Evolutionary conservation across 495 filamentous ascomycete species (phyloP).

Genomic region (Xylaria castorea): DNA sequence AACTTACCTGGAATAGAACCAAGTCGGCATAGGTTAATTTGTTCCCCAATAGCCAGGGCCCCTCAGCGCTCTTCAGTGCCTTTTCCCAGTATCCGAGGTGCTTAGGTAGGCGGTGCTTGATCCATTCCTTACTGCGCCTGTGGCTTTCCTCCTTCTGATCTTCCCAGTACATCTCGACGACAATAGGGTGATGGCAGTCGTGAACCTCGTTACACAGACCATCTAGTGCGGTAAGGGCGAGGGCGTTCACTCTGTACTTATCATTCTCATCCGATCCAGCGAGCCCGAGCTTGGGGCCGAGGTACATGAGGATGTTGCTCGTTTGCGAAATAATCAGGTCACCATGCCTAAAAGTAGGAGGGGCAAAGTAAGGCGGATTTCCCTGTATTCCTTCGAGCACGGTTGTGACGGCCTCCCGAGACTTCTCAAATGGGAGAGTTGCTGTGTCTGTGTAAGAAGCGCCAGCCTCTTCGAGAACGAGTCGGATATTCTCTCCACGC

Average conservation of each 20-base stretch:
- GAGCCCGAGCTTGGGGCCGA: conserved; percentile 53
- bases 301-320: conserved; percentile 59
- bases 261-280: conserved; percentile 34
- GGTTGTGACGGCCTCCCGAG: conserved; percentile 13
- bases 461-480: conserved; percentile 59
- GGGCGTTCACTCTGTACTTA: conserved; percentile 36
- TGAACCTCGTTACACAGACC: conserved; percentile 60
- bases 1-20: conserved; percentile 57
- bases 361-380: conserved; percentile 59
- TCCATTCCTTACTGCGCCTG: conserved; percentile 52
- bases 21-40: conserved; percentile 62
- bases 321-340: conserved; percentile 56
- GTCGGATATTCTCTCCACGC: conserved; percentile 63
- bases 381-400: conserved; percentile 21
- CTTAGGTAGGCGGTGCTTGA: conserved; percentile 57
- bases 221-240: conserved; percentile 62
- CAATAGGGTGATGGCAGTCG: conserved; percentile 63
- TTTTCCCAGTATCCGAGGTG: conserved; percentile 61
- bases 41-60: conserved; percentile 53
- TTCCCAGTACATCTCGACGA: conserved; percentile 55
- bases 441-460: conserved; percentile 55
- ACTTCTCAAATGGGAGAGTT: conserved; percentile 25
- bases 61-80: conserved; percentile 50
- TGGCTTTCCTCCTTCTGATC: conserved; percentile 61
- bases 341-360: conserved; percentile 55